Evolutionary conservation across 306 rosid genomes (phyloP).

Genomic region (Parietaria judaica): DNA sequence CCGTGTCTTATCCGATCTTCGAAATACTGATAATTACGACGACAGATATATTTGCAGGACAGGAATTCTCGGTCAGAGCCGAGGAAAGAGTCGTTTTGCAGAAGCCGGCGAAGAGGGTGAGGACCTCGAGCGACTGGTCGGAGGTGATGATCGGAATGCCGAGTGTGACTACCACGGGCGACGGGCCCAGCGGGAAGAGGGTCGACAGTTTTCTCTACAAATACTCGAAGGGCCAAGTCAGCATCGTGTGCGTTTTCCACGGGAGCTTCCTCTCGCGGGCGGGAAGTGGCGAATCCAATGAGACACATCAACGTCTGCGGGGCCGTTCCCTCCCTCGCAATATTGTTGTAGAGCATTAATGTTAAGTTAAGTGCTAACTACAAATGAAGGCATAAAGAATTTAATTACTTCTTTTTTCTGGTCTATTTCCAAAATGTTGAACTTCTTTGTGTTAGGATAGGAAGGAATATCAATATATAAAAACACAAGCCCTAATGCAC

Average conservation of each 20-base stretch:
- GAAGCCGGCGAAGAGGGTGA: constrained; percentile 25
- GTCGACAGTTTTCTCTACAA: constrained; percentile 49
- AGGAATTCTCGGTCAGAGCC: constrained; percentile 8
- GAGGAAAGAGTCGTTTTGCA: constrained; percentile 4
- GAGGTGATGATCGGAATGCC: constrained; percentile 49
- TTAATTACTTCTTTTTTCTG: too few relatives aligned
- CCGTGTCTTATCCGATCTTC: too few relatives aligned
- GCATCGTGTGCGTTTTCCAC: constrained; percentile 65
- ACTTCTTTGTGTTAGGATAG: too few relatives aligned
- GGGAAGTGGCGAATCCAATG: constrained; percentile 50
- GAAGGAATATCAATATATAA: too few relatives aligned
- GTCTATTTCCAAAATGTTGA: too few relatives aligned
- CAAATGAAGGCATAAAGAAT: too few relatives aligned
- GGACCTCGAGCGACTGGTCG: constrained; percentile 19
- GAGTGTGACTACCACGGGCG: constrained; percentile 40
- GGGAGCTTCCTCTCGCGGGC: constrained; percentile 52
- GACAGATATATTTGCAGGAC: constrained; percentile 10
- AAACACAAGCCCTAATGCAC: too few relatives aligned
- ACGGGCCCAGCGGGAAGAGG: constrained; percentile 47
- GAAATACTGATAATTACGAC: too few relatives aligned
- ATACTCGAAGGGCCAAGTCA: constrained; percentile 34
- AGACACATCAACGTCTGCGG: constrained; percentile 39
- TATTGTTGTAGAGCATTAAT: too few relatives aligned
- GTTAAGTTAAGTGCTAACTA: too few relatives aligned
- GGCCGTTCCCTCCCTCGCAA: constrained; percentile 18